A percentile compares a stretch with the other conserved stretches of the same genome.
Conservation (phyloP, 805 yeast genomes). For the Suhomyces sp. region DNA sequence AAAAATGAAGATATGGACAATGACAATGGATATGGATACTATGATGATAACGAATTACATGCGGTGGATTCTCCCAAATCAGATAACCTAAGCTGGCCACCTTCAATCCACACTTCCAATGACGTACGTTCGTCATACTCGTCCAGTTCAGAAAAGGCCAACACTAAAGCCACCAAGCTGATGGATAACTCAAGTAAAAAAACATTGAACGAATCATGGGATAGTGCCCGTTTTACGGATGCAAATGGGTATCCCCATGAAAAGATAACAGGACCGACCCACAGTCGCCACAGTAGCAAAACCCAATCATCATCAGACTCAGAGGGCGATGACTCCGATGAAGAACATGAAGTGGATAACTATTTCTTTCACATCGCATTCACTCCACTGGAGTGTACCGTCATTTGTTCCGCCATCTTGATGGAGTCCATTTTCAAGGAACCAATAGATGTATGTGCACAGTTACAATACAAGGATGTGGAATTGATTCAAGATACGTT, state of each 20-base stretch:
- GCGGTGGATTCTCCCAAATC: not conserved
- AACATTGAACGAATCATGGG: slow-evolving; percentile 9
- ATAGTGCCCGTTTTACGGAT: too few relatives aligned
- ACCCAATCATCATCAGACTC: slow-evolving; percentile 8
- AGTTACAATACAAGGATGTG: slow-evolving; percentile 34
- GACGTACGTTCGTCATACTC: not conserved
- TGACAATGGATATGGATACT: slow-evolving; percentile 12
- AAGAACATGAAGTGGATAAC: slow-evolving; percentile 25
- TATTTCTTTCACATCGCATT: slow-evolving; percentile 60
- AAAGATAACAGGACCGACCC: too few relatives aligned
- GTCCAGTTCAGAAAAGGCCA: slow-evolving; percentile 1
- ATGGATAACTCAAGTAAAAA: slow-evolving; percentile 33
- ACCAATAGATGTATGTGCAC: slow-evolving; percentile 35
- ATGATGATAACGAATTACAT: slow-evolving; percentile 4
- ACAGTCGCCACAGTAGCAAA: slow-evolving; percentile 3
- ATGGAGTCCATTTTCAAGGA: slow-evolving; percentile 39
- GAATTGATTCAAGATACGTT: slow-evolving; percentile 44
- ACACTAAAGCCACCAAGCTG: not conserved
- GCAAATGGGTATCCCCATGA: too few relatives aligned
- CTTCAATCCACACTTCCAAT: not conserved
- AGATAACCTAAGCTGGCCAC: slow-evolving; percentile 2
- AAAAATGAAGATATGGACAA: slow-evolving; percentile 6
- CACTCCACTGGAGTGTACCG: slow-evolving; percentile 62
- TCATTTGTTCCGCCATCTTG: slow-evolving; percentile 49
- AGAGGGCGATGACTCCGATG: slow-evolving; percentile 9